Conservation (phyloP, 768 basidiomycete species). For the Serendipita sp. region DNA sequence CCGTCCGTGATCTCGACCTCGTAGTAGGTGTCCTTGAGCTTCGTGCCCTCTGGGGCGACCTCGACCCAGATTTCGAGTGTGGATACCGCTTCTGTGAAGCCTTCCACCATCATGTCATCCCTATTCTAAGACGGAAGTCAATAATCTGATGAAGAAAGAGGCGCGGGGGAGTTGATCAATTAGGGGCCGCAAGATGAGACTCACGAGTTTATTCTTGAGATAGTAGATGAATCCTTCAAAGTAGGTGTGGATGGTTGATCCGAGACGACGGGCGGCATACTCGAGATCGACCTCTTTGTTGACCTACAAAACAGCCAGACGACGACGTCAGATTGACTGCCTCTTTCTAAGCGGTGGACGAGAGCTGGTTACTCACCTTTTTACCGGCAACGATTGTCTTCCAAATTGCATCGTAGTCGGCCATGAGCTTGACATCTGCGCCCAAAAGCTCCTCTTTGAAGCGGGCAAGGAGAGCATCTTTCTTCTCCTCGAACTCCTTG, state of each 20-base stretch:
- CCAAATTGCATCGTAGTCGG: constrained; percentile 1
- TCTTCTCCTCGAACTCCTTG: not conserved
- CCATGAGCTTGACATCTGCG: not conserved
- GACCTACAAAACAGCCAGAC: not conserved
- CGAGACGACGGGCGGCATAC: not conserved
- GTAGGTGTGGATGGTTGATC: not conserved
- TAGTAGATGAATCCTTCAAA: not conserved
- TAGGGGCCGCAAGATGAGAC: not conserved
- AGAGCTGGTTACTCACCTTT: not conserved
- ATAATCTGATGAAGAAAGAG: not conserved
- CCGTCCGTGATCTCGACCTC: not conserved
- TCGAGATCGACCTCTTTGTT: not conserved
- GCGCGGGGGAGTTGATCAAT: not conserved
- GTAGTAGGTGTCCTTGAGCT: not conserved
- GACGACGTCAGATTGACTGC: not conserved
- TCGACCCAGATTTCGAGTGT: not conserved
- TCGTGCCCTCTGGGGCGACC: not conserved
- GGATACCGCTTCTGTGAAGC: not conserved
- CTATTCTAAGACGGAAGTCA: not conserved
- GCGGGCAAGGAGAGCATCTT: not conserved
- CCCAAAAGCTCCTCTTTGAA: constrained; percentile 1
- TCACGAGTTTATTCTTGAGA: not conserved
- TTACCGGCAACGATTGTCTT: not conserved
- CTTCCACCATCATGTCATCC: constrained; percentile 6
- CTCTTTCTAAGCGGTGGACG: too few relatives aligned